A percentile compares a stretch with the other conserved stretches of the same genome.
phyloP scores from a whole-genome alignment of 2,329 filamentous ascomycete species.

The Hysterium pulicare region DNA sequence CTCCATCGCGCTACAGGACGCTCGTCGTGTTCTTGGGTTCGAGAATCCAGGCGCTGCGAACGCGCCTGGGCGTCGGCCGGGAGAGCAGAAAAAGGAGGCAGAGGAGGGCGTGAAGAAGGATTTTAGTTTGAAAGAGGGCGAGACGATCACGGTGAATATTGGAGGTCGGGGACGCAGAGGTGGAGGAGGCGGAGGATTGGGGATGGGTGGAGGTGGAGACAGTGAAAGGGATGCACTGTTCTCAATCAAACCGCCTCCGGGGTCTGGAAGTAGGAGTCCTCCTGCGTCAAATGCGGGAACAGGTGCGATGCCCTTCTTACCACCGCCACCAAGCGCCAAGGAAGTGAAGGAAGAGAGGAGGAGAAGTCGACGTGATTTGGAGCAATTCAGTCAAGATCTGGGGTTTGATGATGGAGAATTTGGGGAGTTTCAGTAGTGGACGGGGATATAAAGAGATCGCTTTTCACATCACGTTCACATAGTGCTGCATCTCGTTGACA shows the following conservation, averaged over 20 bases:
- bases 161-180: conserved; percentile 53
- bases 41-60: conserved; percentile 38
- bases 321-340: conserved; percentile 64
- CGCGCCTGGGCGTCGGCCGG: conserved; percentile 7
- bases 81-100: conserved; percentile 32
- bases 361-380: conserved; percentile 46
- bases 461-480: too few relatives aligned
- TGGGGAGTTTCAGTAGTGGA: conserved; percentile 67
- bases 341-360: conserved; percentile 61
- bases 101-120: conserved; percentile 61
- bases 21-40: conserved; percentile 65
- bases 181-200: conserved; percentile 23
- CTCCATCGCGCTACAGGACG: conserved; percentile 74
- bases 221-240: conserved; percentile 56
- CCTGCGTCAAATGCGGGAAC: conserved; percentile 14
- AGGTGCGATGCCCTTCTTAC: conserved; percentile 48
- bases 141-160: conserved; percentile 82
- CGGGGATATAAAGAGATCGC: background rate
- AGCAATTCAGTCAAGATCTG: conserved; percentile 54
- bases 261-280: conserved; percentile 11
- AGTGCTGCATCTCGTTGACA: too few relatives aligned
- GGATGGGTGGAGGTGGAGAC: conserved; percentile 41
- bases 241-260: conserved; percentile 69
- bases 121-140: conserved; percentile 82
- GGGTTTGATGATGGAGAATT: conserved; percentile 87